These are phyloP conservation scores for Parachlorella kessleri DNA, from an alignment of 139 green algal genomes.

Conservation along the genomic window DNA sequence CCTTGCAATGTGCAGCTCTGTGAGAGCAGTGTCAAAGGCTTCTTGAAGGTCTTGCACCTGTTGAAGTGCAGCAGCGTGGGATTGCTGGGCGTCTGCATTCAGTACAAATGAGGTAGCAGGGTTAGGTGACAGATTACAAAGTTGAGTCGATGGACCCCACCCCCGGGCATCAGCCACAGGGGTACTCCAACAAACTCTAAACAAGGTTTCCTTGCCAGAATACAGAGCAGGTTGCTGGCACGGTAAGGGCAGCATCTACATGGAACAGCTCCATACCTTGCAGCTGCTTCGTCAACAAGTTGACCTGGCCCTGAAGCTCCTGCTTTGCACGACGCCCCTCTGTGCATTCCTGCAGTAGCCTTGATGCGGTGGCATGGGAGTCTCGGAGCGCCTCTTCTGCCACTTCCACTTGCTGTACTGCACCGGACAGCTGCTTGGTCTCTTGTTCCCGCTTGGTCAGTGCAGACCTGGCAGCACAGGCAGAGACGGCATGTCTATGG, in stretches of 20 bases:
- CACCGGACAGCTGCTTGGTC: background rate
- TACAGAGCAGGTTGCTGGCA: too few relatives aligned
- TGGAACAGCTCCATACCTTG: too few relatives aligned
- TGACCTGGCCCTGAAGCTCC: background rate
- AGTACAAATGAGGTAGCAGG: background rate
- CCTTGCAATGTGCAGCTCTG: conserved; percentile 24
- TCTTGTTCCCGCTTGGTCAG: conserved; percentile 4
- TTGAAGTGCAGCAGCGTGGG: background rate
- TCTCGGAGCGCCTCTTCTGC: conserved; percentile 26
- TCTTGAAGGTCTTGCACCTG: conserved; percentile 24
- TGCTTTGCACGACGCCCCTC: conserved; percentile 15
- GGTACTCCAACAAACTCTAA: too few relatives aligned
- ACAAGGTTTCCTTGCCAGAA: too few relatives aligned
- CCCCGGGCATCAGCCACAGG: too few relatives aligned
- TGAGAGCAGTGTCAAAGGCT: conserved; percentile 16
- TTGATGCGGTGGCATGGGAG: conserved; percentile 10
- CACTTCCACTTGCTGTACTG: conserved; percentile 23
- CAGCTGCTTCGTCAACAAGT: background rate
- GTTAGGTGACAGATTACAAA: too few relatives aligned
- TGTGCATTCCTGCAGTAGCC: conserved; percentile 28
- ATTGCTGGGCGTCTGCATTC: conserved; percentile 12
- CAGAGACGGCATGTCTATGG: background rate
- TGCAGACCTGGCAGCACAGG: background rate
- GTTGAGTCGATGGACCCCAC: too few relatives aligned
- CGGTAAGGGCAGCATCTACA: too few relatives aligned